Percentiles rank a stretch among this genome's conserved stretches.
phyloP scores from a whole-genome alignment of 352 stramenopile genomes.

The Pilasporangium apinafurcum region DNA sequence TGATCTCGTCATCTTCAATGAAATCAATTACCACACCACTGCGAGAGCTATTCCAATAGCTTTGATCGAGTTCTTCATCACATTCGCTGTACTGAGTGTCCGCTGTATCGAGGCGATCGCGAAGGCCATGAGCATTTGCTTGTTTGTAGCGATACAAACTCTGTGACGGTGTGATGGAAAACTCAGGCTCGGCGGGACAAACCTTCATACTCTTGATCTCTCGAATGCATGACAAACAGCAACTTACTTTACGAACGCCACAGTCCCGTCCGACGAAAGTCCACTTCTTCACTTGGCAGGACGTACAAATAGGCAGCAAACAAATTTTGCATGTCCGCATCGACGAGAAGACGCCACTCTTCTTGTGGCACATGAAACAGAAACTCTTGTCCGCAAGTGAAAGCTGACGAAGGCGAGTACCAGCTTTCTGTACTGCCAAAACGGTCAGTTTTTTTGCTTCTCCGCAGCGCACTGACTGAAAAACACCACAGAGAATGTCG shows the following conservation, averaged over 20 bases:
- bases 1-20: too few species aligned
- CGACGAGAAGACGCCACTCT: slow-evolving; percentile 1
- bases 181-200: slow-evolving; percentile 1
- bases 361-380: slow-evolving; percentile 15
- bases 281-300: slow-evolving; percentile 19
- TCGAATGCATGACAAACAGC: slow-evolving; percentile 25
- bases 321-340: slow-evolving; percentile 14
- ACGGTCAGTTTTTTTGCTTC: slow-evolving; percentile 54
- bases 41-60: too few species aligned
- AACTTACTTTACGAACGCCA: slow-evolving; percentile 4
- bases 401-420: neutral
- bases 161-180: too few species aligned
- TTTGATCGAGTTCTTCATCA: too few species aligned
- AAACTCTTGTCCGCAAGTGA: slow-evolving; percentile 1
- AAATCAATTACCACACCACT: too few species aligned
- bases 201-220: slow-evolving; percentile 13
- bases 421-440: slow-evolving; percentile 16
- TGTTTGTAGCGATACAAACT: too few species aligned
- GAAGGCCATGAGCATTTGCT: too few species aligned
- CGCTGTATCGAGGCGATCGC: too few species aligned
- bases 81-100: too few species aligned
- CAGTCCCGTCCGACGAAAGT: slow-evolving; percentile 14
- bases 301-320: slow-evolving; percentile 7
- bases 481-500: slow-evolving; percentile 20
- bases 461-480: slow-evolving; percentile 26